Percentiles rank a stretch among this genome's conserved stretches.
These are phyloP conservation scores for Collybia sp. DNA, from an alignment of 768 basidiomycete genomes.

Conservation along the genomic window DNA sequence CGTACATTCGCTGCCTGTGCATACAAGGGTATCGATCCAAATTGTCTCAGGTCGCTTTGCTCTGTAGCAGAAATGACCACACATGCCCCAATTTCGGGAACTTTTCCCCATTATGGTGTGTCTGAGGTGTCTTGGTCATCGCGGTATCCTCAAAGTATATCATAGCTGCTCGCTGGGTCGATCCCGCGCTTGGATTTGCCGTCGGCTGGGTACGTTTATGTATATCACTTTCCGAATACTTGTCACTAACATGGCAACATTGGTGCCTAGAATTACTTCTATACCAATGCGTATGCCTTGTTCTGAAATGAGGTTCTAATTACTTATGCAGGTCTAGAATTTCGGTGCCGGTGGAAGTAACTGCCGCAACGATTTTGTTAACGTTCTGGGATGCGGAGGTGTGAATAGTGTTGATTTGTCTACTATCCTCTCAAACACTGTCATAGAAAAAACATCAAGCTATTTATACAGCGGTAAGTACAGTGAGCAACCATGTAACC, in stretches of 20 bases:
- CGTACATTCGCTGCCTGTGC: conserved; percentile 15
- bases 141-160: not conserved
- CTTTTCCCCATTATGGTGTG: conserved; percentile 68
- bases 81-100: conserved; percentile 72
- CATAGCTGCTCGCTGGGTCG: conserved; percentile 51
- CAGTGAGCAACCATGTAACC: not conserved
- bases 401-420: not conserved
- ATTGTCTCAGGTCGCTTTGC: conserved; percentile 44
- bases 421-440: not conserved
- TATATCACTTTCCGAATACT: not conserved
- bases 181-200: conserved; percentile 55
- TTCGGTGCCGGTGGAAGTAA: conserved; percentile 69
- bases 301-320: not conserved
- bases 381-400: conserved; percentile 70
- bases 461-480: conserved; percentile 46
- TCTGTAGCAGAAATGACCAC: conserved; percentile 79
- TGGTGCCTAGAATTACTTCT: conserved; percentile 33
- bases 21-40: not conserved
- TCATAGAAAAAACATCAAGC: conserved; percentile 42
- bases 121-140: not conserved
- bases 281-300: conserved; percentile 31
- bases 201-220: conserved; percentile 42
- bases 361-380: conserved; percentile 65
- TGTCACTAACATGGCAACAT: not conserved
- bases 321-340: conserved; percentile 28